Evolutionary conservation across 2,329 filamentous ascomycete species (phyloP), one percentile per base, ranked within the genome.

Genomic region (Cadophora sp.): DNA sequence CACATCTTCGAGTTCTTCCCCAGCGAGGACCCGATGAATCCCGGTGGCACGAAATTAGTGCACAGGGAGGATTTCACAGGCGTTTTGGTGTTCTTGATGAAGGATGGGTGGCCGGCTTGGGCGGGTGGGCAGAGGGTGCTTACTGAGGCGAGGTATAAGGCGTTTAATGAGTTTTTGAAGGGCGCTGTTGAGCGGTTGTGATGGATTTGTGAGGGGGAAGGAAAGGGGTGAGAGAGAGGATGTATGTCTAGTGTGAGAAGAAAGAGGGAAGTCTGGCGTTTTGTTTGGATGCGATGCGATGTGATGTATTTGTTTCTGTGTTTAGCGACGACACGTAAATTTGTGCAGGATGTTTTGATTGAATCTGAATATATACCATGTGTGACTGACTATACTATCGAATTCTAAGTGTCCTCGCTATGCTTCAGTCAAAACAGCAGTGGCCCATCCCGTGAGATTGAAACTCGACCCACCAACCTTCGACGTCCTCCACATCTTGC

Each of bases 351-450:
- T 39, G 8, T 39, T 9, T 7, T 18, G 20, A 48, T 11, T 22
- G 9, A 48, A 22, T n/a, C 20, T 24, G 1, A 13, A 3, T 3
- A 24, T 18, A 24, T 11, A 24, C 6, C 20, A 7, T 1, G 11
- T 24, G n/a, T 22, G 20, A 22, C 6, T 9, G n/a, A n/a, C n/a
- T n/a, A n/a, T n/a, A n/a, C n/a, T n/a, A n/a, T 48, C 9, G n/a
- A 13, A 22, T 48, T n/a, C 53, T 39, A 20, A 39, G 5, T 36
- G 22, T 43, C 13, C 55, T 58, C 33, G 53, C 53, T 22, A 41
- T 39, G n/a, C 33, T 39, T 58, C 55, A 43, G 61, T 64, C 50
- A 64, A 56, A 43, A 64, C 50, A n/a, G 24, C 61, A 9, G 61
- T 56, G 0, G 61, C 61, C 61, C 61, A 64, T n/a, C 33, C 39